Evolutionary conservation across 441 rosid genomes (phyloP), one percentile per base, ranked within the genome.

Genomic region (Adansonia gregorii): DNA sequence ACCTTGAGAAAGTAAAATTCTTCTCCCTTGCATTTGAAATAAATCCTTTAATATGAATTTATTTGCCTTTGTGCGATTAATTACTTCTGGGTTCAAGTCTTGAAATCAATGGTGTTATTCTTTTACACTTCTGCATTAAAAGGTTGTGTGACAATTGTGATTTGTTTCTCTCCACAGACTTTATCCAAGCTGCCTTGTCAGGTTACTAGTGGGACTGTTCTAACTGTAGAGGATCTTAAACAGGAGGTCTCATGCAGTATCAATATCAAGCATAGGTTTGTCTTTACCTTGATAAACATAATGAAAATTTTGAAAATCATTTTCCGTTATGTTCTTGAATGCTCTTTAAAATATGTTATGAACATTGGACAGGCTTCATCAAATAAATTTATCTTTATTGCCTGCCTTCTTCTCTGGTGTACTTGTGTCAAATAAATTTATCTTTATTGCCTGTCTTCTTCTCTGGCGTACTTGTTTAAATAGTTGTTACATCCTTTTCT

Each of bases 191-290:
- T 94, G 79, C 98, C 98, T 78, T 83, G 93, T 79, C 90, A 97
- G 22, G 87, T 94, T 66, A 83, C 89, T 66, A 86, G 90, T 61
- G 98, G 98, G 84, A 85, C 92, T 59, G 84, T 83, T 73, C 89
- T 96, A 67, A 85, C 87, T 0, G 92, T 94, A 1, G 98, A 93
- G 87, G 99, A 96, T 92, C 91, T 96, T 73, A 95, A 83, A 75
- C 98, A 96, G 78, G 98, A 94, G 86, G 87, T 94, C 75, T 83
- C 89, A 59, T 94, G 99, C 93, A 87, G 79, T 72, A 91, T 96
- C 70, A 85, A 87, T 78, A 86, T 96, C 82, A 93, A 93, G 84
- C 98, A 96, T 75, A 93, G 99, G 99, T 96, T 85, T 79, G 82
- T 79, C 20, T 20, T 79, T 70, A 22, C 64, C 51, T 73, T 64